Base-by-base conservation (phyloP, 768 basidiomycete species). In the Mycena vulgaris region DNA sequence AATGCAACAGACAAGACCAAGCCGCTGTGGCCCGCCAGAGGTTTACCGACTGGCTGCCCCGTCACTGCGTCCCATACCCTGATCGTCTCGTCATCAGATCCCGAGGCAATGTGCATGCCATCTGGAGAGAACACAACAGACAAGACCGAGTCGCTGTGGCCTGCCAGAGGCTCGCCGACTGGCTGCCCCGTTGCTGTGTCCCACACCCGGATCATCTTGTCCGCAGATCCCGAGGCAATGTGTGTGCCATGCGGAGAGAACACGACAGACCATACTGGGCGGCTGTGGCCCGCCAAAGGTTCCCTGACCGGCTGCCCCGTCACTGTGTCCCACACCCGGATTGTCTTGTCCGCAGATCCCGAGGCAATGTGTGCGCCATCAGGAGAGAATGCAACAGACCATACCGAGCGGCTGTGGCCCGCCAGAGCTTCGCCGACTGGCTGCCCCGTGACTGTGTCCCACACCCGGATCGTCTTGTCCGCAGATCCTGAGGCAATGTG, bases 101-200 rank as follows among this genome's bases (percentile, higher is more conserved):
- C 59, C 2, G 59, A 61, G 30, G 35, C 45, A 28, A 61, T 61
- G 13, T 19, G 42, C 3, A 17, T 61, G 30, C 59, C 45, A n/a
- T 61, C 45, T 2, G 31, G 59, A 3, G 45, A 61, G 30, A 61
- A 61, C 6, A 21, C 59, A 23, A 61, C 59, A 31, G 59, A 61
- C 0, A 4, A 5, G 42, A 61, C 59, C 13, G 1, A 33, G 5
- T 35, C 45, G 5, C 19, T 61, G 42, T 61, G 59, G 8, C 59
- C 59, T 19, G n/a, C n/a, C 33, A 35, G 33, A 35, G 33, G 7
- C 13, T 35, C 33, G 33, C 5, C 33, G 33, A 35, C 33, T 13
- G 5, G 33, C 13, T 35, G 33, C 33, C 33, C 33, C 13, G 33
- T 35, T 35, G 33, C 33, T 13, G 13, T 13, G 13, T 35, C 33